Evolutionary conservation across 805 yeast species (phyloP).

Genomic region (Saccharomycopsis capsularis): DNA sequence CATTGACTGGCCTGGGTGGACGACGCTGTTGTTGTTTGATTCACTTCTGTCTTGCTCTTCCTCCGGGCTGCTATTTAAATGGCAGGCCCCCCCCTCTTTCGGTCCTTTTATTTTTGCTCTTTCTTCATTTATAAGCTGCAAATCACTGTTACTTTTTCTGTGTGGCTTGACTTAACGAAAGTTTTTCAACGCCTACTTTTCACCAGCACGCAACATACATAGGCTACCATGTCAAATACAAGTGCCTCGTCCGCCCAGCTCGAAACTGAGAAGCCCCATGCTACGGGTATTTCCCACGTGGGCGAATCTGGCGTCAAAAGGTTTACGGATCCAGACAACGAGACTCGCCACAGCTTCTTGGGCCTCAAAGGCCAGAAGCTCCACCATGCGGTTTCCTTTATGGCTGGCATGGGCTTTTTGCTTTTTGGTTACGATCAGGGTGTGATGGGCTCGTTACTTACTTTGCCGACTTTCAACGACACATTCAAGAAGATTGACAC

Average conservation of each 20-base stretch:
- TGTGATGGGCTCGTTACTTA: conserved; percentile 54
- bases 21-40: too few species aligned
- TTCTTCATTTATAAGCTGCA: too few species aligned
- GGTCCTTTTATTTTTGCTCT: too few species aligned
- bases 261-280: background rate
- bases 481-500: conserved; percentile 39
- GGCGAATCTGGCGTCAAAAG: background rate
- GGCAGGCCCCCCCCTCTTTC: too few species aligned
- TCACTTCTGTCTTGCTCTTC: too few species aligned
- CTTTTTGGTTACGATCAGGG: conserved; percentile 71
- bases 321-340: background rate
- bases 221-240: background rate
- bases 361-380: conserved; percentile 14
- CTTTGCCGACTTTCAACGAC: conserved; percentile 48
- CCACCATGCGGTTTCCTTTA: conserved; percentile 9
- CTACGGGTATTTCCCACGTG: background rate
- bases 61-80: too few species aligned
- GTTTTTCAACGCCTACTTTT: too few species aligned
- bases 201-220: too few species aligned
- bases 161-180: too few species aligned
- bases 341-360: background rate
- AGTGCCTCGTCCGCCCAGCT: background rate
- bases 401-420: conserved; percentile 20
- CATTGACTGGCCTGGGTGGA: too few species aligned
- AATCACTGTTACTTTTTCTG: too few species aligned